These are phyloP conservation scores for Botrytis fragariae DNA, from an alignment of 2,329 filamentous ascomycete species.

Conservation along the genomic window DNA sequence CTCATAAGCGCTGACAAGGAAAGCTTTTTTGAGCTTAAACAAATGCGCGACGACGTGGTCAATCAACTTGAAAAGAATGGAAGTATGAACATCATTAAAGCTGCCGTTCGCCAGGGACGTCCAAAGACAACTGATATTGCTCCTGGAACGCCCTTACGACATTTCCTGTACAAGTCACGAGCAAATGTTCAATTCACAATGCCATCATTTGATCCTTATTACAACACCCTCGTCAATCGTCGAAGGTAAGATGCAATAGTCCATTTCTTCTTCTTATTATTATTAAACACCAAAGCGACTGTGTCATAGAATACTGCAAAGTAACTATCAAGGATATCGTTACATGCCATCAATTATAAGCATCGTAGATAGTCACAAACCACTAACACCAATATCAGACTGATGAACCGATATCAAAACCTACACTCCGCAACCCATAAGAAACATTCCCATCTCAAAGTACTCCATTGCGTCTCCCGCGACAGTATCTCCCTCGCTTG, in stretches of 20 bases:
- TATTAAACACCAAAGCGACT: background rate
- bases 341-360: background rate
- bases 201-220: slow-evolving; percentile 74
- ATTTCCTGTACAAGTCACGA: slow-evolving; percentile 94
- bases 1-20: slow-evolving; percentile 92
- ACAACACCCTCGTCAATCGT: slow-evolving; percentile 56
- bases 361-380: background rate
- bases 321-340: background rate
- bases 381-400: slow-evolving; percentile 40
- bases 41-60: slow-evolving; percentile 62
- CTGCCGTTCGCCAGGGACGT: slow-evolving; percentile 68
- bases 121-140: slow-evolving; percentile 71
- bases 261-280: slow-evolving; percentile 22
- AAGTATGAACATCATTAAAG: slow-evolving; percentile 70
- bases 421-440: slow-evolving; percentile 84
- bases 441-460: slow-evolving; percentile 79
- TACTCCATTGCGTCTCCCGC: slow-evolving; percentile 75
- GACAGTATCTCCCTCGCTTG: slow-evolving; percentile 81
- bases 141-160: slow-evolving; percentile 75
- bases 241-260: slow-evolving; percentile 50
- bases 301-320: background rate
- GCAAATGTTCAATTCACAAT: slow-evolving; percentile 95
- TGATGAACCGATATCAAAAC: slow-evolving; percentile 82
- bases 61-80: slow-evolving; percentile 73
- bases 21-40: slow-evolving; percentile 84